Conservation (phyloP, 225 moss, liverwort and hornwort species). For the Anthoceros angustus region DNA sequence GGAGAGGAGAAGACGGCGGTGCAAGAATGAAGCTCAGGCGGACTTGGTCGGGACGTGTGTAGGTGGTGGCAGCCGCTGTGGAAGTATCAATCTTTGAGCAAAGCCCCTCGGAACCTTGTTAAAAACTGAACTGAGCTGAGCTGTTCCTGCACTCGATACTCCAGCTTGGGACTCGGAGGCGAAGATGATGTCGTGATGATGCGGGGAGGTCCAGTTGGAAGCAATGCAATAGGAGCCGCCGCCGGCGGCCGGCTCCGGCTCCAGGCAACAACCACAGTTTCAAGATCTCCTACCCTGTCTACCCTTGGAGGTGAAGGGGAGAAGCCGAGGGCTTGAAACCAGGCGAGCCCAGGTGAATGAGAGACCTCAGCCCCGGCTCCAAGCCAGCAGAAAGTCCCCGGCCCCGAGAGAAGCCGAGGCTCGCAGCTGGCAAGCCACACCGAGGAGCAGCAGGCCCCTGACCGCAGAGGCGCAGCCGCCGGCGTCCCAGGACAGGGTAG, state of each 20-base stretch:
- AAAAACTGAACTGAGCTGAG: neutral
- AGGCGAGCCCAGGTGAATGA: neutral
- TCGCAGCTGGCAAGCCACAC: neutral
- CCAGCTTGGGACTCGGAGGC: neutral
- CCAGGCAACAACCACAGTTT: neutral
- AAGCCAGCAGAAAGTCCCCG: neutral
- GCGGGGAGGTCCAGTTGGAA: neutral
- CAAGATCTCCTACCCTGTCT: neutral
- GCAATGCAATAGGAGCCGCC: neutral
- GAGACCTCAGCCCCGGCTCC: neutral
- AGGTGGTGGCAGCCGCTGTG: no score
- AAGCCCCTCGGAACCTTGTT: constrained; percentile 2
- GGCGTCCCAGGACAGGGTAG: neutral
- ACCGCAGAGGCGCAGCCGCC: neutral
- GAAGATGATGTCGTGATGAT: neutral
- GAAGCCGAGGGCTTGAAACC: constrained; percentile 2
- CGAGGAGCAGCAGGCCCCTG: neutral
- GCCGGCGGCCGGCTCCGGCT: neutral
- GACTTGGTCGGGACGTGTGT: no score
- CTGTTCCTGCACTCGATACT: neutral
- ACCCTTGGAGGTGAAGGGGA: neutral
- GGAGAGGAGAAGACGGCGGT: neutral
- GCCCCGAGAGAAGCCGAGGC: constrained; percentile 5
- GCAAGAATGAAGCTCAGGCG: neutral
- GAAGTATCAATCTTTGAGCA: neutral